A percentile compares a stretch with the other conserved stretches of the same genome.
These are phyloP conservation scores for Sabuloglossum arenarium DNA, from an alignment of 495 filamentous ascomycete genomes.

Conservation along the genomic window DNA sequence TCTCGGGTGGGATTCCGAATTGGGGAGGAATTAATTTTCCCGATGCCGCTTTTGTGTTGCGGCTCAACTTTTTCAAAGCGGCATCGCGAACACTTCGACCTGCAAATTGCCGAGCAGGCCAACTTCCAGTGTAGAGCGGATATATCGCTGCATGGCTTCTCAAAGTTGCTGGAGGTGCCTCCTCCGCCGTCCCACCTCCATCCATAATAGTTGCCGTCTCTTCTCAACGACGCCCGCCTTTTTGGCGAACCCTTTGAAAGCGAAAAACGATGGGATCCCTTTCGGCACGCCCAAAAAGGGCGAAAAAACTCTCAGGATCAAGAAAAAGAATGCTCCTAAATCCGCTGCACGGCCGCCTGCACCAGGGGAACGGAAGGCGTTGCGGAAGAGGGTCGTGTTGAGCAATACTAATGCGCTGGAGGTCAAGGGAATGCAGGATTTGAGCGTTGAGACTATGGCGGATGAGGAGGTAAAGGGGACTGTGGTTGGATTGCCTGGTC, in stretches of 20 bases:
- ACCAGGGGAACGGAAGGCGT: conserved; percentile 63
- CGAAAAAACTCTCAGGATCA: conserved; percentile 17
- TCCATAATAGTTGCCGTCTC: conserved; percentile 10
- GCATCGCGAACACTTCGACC: neutral
- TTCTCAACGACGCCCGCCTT: conserved; percentile 16
- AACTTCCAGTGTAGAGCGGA: neutral
- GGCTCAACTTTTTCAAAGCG: neutral
- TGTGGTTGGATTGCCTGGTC: conserved; percentile 47
- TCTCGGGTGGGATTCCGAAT: no score
- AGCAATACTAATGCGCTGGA: conserved; percentile 83
- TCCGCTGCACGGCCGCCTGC: conserved; percentile 27
- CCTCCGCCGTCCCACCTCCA: conserved; percentile 25
- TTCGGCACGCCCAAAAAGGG: conserved; percentile 6
- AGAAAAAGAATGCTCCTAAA: conserved; percentile 14
- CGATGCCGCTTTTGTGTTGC: neutral
- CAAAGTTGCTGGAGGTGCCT: conserved; percentile 49
- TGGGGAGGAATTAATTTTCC: conserved; percentile 1
- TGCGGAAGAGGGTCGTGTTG: conserved; percentile 72
- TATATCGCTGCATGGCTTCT: conserved; percentile 32
- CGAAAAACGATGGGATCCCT: conserved; percentile 12
- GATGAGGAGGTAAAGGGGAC: conserved; percentile 33
- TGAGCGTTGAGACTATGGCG: conserved; percentile 31
- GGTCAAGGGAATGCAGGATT: conserved; percentile 38
- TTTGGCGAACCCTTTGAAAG: conserved; percentile 21
- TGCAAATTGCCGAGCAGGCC: neutral